Evolutionary conservation across 768 basidiomycete genomes (phyloP), one percentile per base, ranked within the genome.

Genomic region (Lentinus brumalis): DNA sequence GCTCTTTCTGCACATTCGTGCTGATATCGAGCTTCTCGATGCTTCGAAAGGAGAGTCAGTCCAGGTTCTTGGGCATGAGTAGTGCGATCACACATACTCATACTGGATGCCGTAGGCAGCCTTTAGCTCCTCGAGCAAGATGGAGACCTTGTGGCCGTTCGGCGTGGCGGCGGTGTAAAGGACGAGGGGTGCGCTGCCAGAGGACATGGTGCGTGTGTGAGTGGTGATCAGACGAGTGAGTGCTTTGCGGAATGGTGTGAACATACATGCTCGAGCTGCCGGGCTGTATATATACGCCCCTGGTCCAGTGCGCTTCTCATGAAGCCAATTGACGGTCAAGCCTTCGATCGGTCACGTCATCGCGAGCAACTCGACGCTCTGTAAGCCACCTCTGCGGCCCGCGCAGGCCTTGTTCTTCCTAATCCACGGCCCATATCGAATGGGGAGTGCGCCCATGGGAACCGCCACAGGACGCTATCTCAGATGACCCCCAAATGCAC

Each of bases 1-100:
- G 81, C 69, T 90, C 85, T 76, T 94, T 95, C 76, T 94, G 92
- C n/a, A 78, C 76, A 67, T 87, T 87, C 62, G 82, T 83, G 14
- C 71, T 72, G 63, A 94, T 78, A 59, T 84, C 76, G 65, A 95
- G 81, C 46, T 70, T 77, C 61, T 82, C 72, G 49, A 79, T 70
- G 35, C 86, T 87, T 71, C 26, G 21, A 30, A 15, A 11, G 21
- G 26, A 15, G 29, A 10, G 46, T 49, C 46, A 49, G 21, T 30
- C 8, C 14, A 16, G 42, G 15, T 44, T 10, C 46, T 26, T 6
- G 21, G 46, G 4, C 21, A 26, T 8, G 1, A 9, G 21, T 2
- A 26, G 21, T 15, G 21, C 21, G 21, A 11, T 31, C 12, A 4
- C 1, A 64, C 77, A 56, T 56, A 85, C 82, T 84, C 82, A 69